A percentile compares a stretch with the other conserved stretches of the same genome.
These are phyloP conservation scores for Apostasia ramifera DNA, from an alignment of 106 monocot species.

Conservation along the genomic window DNA sequence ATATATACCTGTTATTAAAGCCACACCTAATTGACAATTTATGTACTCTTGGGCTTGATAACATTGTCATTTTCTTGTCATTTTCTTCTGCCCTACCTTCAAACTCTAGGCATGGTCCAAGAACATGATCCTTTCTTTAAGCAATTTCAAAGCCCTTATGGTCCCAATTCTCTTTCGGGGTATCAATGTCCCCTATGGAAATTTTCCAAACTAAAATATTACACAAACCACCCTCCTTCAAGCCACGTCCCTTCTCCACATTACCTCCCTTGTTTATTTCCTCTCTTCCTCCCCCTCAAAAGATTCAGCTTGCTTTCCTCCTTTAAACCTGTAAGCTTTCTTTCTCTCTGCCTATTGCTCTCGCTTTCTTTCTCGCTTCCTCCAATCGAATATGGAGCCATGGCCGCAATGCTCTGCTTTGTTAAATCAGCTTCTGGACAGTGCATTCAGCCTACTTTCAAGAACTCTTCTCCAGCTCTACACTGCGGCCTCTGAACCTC, in stretches of 20 bases:
- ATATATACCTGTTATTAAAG: too few species aligned
- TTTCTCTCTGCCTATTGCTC: background rate
- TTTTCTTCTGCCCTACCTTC: too few species aligned
- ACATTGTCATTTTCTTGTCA: too few species aligned
- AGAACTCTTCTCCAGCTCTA: background rate
- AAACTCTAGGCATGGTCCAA: background rate
- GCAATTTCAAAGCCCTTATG: constrained; percentile 2
- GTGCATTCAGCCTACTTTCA: background rate
- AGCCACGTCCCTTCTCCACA: too few species aligned
- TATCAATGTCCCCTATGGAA: background rate
- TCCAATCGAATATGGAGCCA: background rate
- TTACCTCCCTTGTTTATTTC: too few species aligned
- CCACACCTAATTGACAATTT: too few species aligned
- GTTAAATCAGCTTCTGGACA: background rate
- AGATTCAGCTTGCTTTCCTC: too few species aligned
- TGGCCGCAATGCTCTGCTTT: background rate
- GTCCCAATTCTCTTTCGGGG: background rate
- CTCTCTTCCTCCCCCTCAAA: too few species aligned
- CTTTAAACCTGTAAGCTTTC: too few species aligned
- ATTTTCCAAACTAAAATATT: background rate
- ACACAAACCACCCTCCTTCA: background rate
- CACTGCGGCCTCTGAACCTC: constrained; percentile 6
- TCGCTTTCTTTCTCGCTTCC: background rate
- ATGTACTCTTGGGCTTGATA: too few species aligned
- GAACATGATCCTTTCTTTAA: background rate